Base-by-base conservation (phyloP, 1,284 basidiomycete species). In the Xerocomus minutiporus region DNA sequence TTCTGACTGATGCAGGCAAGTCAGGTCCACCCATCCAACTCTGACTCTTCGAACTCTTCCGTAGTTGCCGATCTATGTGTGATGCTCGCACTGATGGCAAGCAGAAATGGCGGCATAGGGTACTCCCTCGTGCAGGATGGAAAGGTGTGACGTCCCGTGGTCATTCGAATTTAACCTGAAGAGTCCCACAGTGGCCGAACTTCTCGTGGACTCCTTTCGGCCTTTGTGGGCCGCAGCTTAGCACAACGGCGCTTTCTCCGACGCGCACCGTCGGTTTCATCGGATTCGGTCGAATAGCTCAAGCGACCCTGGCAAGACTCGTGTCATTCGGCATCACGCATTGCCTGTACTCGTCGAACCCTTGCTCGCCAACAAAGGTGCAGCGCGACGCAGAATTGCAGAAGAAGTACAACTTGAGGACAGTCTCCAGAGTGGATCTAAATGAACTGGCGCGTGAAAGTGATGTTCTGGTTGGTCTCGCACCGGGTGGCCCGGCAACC, bases 221-320 rank as follows among this genome's bases (percentile, higher is more conserved):
- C 9, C 82, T 92, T 59, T 90, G 85, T 59, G 93, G 92, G 0
- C 87, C 86, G 1, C 88, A 92, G 65, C 69, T 91, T 6, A 86
- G 84, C 67, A 71, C 81, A 0, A 77, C 79, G 1, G 62, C 71
- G 1, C 68, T 77, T 39, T 74, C 80, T 9, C 77, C 78, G 2
- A 75, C 67, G 0, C 80, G 86, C 52, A 94, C 86, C 2, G 81
- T 87, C 4, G 94, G 93, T 0, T 96, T 98, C 73, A 74, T 97
- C 31, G 95, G 96, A 8, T 97, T 97, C 62, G 96, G 95, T 5
- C 85, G 94, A 43, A 97, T 96, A 60, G 83, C 91, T 0, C 90
- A 93, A 61, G 85, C 86, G 4, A 88, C 86, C 0, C 78, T 93
- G 41, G 71, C 79, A 8, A 84, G 93, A 12, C 80, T 96, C 25